These are phyloP conservation scores for Fusarium lateritium DNA, from an alignment of 2,329 filamentous ascomycete species.

Conservation along the genomic window DNA sequence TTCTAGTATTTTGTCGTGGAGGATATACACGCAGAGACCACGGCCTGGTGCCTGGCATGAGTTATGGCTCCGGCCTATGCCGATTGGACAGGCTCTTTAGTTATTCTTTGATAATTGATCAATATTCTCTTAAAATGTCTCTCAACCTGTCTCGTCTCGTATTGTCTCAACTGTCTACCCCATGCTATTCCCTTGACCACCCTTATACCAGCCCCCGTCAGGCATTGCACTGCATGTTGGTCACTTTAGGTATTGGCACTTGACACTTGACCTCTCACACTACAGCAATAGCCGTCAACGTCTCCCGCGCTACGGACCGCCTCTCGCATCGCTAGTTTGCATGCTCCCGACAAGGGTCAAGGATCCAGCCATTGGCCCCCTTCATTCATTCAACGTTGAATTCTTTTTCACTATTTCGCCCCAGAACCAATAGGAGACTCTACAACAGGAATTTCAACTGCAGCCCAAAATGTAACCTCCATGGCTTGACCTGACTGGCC, in stretches of 20 bases:
- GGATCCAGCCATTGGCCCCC: conserved; percentile 11
- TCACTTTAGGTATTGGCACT: not conserved
- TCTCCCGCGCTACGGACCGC: conserved; percentile 37
- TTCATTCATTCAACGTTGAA: not conserved
- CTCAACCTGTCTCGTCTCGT: not conserved
- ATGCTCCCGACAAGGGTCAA: conserved; percentile 23
- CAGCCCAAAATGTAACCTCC: conserved; percentile 10
- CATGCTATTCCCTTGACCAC: not conserved
- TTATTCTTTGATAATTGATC: conserved; percentile 7
- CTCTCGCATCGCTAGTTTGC: conserved; percentile 33
- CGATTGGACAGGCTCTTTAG: conserved; percentile 18
- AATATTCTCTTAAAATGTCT: conserved; percentile 1
- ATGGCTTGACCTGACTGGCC: not conserved
- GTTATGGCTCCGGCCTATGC: conserved; percentile 3
- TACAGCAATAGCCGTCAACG: conserved; percentile 4
- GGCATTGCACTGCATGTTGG: conserved; percentile 8
- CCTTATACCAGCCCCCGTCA: not conserved
- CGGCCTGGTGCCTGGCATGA: conserved; percentile 43
- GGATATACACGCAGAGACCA: conserved; percentile 38
- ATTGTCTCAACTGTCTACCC: not conserved
- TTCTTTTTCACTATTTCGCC: conserved; percentile 10
- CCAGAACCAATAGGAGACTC: conserved; percentile 25
- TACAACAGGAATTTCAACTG: conserved; percentile 11
- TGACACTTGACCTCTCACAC: conserved; percentile 15
- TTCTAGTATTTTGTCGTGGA: conserved; percentile 30